Percentiles rank a stretch among this genome's conserved stretches.
Conservation (phyloP, 1,284 basidiomycete genomes). For the Apiotrichum montevideense region DNA sequence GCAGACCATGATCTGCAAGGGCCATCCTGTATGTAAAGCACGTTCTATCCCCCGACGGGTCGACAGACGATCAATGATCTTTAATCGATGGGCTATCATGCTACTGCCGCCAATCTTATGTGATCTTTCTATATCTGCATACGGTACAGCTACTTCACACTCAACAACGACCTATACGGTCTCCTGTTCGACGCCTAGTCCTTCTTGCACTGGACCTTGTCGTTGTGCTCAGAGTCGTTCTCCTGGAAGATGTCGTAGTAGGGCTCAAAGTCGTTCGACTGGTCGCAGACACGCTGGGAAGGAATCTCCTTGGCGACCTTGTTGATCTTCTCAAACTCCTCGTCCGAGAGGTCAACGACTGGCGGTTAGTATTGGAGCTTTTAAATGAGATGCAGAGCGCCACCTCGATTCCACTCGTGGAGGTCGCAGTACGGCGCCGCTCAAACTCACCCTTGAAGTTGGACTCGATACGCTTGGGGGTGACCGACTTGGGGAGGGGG, state of each 20-base stretch:
- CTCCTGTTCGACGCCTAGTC: background rate
- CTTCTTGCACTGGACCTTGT: constrained; percentile 33
- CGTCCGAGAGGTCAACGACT: constrained; percentile 36
- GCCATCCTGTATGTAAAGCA: too few species aligned
- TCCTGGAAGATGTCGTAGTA: constrained; percentile 51
- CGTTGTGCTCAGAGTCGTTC: constrained; percentile 50
- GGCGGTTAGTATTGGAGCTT: background rate
- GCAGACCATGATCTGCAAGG: too few species aligned
- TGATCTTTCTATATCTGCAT: background rate
- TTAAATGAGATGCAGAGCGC: too few species aligned
- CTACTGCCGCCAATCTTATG: too few species aligned
- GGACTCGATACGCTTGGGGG: constrained; percentile 44
- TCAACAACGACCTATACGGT: too few species aligned
- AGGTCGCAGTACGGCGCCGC: too few species aligned
- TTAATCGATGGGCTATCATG: too few species aligned
- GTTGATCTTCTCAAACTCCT: constrained; percentile 38
- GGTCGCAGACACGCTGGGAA: constrained; percentile 42
- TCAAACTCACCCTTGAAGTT: constrained; percentile 40
- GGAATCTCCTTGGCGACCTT: constrained; percentile 33
- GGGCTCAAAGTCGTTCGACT: constrained; percentile 26
- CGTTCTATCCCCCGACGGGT: too few species aligned
- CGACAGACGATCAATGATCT: too few species aligned
- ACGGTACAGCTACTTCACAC: background rate
- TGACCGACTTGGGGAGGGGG: constrained; percentile 49
- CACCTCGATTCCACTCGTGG: too few species aligned